Evolutionary conservation across 352 stramenopile species (phyloP).

Genomic region (Halophytophthora batemanensis): DNA sequence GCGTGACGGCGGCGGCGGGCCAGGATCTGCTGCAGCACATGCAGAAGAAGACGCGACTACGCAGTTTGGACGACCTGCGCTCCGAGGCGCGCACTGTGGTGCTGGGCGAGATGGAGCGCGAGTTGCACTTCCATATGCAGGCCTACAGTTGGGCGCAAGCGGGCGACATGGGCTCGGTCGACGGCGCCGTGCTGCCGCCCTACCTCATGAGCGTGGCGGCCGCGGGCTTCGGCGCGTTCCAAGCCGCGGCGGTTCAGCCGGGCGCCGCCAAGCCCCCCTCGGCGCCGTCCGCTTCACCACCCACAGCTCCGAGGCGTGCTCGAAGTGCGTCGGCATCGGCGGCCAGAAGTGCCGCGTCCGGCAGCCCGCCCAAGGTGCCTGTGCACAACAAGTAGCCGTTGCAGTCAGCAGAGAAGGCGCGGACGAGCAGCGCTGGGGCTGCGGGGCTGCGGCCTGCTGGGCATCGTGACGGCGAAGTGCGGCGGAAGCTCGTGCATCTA

Average conservation of each 20-base stretch:
- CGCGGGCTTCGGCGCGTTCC: slow-evolving; percentile 54
- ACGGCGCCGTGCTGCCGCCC: slow-evolving; percentile 33
- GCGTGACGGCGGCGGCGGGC: slow-evolving; percentile 61
- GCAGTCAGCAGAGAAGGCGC: background rate
- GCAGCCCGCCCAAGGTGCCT: slow-evolving; percentile 16
- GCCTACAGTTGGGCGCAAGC: slow-evolving; percentile 57
- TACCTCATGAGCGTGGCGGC: slow-evolving; percentile 62
- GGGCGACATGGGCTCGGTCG: slow-evolving; percentile 16
- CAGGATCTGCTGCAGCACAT: slow-evolving; percentile 80
- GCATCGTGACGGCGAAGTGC: background rate
- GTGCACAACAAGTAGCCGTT: slow-evolving; percentile 11
- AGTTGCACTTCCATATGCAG: slow-evolving; percentile 73
- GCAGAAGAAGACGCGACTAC: slow-evolving; percentile 80
- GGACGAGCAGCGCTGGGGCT: too few species aligned
- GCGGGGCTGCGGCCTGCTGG: too few species aligned
- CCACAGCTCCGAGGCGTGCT: background rate
- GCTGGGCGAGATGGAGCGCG: slow-evolving; percentile 66
- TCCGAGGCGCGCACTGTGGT: slow-evolving; percentile 61
- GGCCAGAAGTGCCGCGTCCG: slow-evolving; percentile 3
- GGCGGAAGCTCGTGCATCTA: background rate
- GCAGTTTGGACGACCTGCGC: slow-evolving; percentile 64
- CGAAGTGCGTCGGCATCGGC: slow-evolving; percentile 8
- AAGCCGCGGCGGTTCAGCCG: slow-evolving; percentile 45
- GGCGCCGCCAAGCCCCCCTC: slow-evolving; percentile 14
- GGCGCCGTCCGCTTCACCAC: slow-evolving; percentile 20